A percentile compares a stretch with the other conserved stretches of the same genome.
Conservation (phyloP, 176 grass and related monocot genomes). For the Phragmites australis region DNA sequence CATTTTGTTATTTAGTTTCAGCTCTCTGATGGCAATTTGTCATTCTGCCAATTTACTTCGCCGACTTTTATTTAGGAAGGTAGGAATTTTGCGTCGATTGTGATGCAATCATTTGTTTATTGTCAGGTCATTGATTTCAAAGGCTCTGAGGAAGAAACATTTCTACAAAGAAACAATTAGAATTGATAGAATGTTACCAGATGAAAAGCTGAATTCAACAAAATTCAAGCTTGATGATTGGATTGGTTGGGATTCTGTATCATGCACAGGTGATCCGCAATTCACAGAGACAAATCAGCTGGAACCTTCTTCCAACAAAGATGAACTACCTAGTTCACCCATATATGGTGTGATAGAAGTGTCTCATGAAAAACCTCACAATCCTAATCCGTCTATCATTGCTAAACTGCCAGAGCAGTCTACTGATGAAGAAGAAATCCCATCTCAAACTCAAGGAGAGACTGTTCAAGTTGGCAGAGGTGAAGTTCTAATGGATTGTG, state of each 20-base stretch:
- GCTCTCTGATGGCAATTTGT: constrained; percentile 8
- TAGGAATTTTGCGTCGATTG: neutral
- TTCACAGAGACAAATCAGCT: constrained; percentile 43
- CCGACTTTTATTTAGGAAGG: neutral
- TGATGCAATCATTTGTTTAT: constrained; percentile 6
- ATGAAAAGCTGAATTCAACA: constrained; percentile 44
- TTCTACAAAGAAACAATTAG: constrained; percentile 88
- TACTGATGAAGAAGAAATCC: constrained; percentile 23
- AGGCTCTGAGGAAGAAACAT: constrained; percentile 77
- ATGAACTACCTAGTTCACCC: constrained; percentile 23
- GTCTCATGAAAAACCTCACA: constrained; percentile 8
- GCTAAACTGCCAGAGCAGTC: constrained; percentile 25
- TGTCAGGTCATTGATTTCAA: constrained; percentile 59
- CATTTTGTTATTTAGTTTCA: constrained; percentile 5
- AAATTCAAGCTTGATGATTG: constrained; percentile 55
- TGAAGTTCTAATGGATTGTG: constrained; percentile 15
- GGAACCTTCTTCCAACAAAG: constrained; percentile 36
- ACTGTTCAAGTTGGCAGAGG: constrained; percentile 12
- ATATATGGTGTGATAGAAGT: constrained; percentile 42
- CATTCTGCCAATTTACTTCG: neutral
- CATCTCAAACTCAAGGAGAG: constrained; percentile 1
- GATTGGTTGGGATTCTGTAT: constrained; percentile 62
- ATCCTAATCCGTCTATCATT: constrained; percentile 24
- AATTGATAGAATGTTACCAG: constrained; percentile 60
- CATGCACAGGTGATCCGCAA: constrained; percentile 56